A percentile compares a stretch with the other conserved stretches of the same genome.
Conservation (phyloP, 192 early-diverging fungal genomes). For the Coemansia sp. region DNA sequence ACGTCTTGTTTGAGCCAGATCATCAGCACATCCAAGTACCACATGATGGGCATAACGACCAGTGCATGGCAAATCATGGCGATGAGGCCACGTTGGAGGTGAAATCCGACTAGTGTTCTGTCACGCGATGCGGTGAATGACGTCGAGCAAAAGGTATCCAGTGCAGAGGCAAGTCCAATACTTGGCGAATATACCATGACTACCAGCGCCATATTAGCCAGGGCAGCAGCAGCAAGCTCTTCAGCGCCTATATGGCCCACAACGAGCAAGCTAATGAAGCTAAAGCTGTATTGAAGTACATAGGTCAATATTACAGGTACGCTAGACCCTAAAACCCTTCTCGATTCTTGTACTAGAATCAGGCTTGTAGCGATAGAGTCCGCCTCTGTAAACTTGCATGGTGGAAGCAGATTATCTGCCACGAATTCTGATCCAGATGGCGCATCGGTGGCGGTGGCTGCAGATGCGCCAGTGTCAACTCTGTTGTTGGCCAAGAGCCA, state of each 20-base stretch:
- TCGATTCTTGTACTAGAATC: constrained; percentile 27
- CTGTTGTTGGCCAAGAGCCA: constrained; percentile 12
- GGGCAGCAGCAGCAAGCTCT: constrained; percentile 68
- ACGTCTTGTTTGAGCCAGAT: constrained; percentile 73
- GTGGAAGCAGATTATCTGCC: background rate
- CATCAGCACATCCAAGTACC: constrained; percentile 68
- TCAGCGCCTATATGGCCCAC: constrained; percentile 65
- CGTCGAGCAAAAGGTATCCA: constrained; percentile 76
- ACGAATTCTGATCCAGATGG: background rate
- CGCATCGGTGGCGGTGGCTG: background rate
- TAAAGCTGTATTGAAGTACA: constrained; percentile 65
- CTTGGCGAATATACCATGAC: constrained; percentile 67
- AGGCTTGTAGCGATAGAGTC: constrained; percentile 11
- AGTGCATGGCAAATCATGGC: constrained; percentile 68
- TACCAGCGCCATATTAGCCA: constrained; percentile 72
- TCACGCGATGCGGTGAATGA: constrained; percentile 68
- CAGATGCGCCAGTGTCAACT: background rate
- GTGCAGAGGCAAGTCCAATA: constrained; percentile 67
- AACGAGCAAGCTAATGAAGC: constrained; percentile 61
- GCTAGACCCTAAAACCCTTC: constrained; percentile 19
- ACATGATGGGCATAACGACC: constrained; percentile 70
- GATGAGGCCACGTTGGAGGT: constrained; percentile 78
- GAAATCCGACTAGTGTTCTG: constrained; percentile 67
- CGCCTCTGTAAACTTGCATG: constrained; percentile 12
- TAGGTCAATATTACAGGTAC: constrained; percentile 50